Conservation (phyloP, 768 basidiomycete genomes). For the Boletus sp. region DNA sequence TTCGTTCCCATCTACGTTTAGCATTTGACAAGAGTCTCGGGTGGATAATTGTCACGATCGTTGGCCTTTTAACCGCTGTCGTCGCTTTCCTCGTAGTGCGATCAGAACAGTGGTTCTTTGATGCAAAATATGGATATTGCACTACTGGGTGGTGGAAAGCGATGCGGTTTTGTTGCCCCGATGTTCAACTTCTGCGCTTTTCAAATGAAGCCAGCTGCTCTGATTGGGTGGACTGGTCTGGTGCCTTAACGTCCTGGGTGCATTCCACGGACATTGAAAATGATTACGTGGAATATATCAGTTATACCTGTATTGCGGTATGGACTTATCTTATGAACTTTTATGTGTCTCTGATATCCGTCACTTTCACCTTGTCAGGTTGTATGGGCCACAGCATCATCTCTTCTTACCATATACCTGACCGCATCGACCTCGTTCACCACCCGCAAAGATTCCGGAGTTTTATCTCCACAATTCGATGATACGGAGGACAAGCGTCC, state of each 20-base stretch:
- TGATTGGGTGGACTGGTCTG: conserved; percentile 77
- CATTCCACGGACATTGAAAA: conserved; percentile 15
- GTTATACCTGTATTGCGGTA: conserved; percentile 79
- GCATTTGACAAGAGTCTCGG: conserved; percentile 76
- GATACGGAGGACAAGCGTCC: conserved; percentile 26
- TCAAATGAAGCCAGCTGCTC: conserved; percentile 46
- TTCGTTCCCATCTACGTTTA: conserved; percentile 63
- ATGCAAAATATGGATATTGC: conserved; percentile 92
- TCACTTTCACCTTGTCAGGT: conserved; percentile 45
- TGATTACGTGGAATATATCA: conserved; percentile 60
- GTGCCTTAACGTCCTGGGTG: conserved; percentile 42
- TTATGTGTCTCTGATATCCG: not conserved
- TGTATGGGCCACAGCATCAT: conserved; percentile 66
- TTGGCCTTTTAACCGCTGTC: conserved; percentile 83
- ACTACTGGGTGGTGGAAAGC: conserved; percentile 64
- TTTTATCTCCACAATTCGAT: conserved; percentile 49
- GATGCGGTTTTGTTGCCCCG: conserved; percentile 79
- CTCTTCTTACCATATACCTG: conserved; percentile 79
- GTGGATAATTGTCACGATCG: conserved; percentile 86
- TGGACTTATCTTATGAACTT: conserved; percentile 29
- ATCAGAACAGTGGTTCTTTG: conserved; percentile 86
- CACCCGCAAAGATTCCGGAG: conserved; percentile 88
- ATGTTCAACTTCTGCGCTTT: conserved; percentile 10
- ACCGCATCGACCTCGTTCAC: conserved; percentile 87
- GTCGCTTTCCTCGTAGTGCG: conserved; percentile 86